These are phyloP conservation scores for Ophiostoma populinum DNA, from an alignment of 2,329 filamentous ascomycete genomes.

Conservation along the genomic window DNA sequence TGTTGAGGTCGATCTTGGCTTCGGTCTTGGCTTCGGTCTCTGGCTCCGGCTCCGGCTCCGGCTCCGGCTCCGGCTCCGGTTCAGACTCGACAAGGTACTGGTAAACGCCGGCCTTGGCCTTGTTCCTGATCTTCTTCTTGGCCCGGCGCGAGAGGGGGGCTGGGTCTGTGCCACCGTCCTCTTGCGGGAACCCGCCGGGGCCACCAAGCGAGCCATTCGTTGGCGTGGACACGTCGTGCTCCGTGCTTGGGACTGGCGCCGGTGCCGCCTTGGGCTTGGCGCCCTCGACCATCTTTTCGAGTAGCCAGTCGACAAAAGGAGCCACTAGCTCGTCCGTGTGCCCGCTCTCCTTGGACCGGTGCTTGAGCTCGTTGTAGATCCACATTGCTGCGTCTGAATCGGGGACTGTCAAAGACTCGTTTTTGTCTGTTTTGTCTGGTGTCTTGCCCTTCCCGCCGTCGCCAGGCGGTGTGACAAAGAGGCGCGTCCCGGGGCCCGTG, in stretches of 20 bases:
- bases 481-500: slow-evolving; percentile 1
- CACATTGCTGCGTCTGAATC: slow-evolving; percentile 8
- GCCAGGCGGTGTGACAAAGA: not conserved
- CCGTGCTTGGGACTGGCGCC: not conserved
- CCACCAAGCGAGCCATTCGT: not conserved
- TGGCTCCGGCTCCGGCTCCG: not conserved
- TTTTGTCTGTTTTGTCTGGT: not conserved
- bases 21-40: not conserved
- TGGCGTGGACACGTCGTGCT: not conserved
- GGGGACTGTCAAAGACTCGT: not conserved
- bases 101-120: not conserved
- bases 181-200: no score
- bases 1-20: no score
- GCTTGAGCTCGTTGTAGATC: slow-evolving; percentile 5
- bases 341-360: not conserved
- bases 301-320: slow-evolving; percentile 6
- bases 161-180: no score
- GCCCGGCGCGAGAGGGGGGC: no score
- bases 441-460: not conserved
- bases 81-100: slow-evolving; percentile 1
- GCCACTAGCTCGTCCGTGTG: not conserved
- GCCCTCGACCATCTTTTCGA: not conserved
- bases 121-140: slow-evolving; percentile 4
- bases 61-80: not conserved
- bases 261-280: not conserved